phyloP scores from a whole-genome alignment of 495 filamentous ascomycete species.

The Xylaria castorea region DNA sequence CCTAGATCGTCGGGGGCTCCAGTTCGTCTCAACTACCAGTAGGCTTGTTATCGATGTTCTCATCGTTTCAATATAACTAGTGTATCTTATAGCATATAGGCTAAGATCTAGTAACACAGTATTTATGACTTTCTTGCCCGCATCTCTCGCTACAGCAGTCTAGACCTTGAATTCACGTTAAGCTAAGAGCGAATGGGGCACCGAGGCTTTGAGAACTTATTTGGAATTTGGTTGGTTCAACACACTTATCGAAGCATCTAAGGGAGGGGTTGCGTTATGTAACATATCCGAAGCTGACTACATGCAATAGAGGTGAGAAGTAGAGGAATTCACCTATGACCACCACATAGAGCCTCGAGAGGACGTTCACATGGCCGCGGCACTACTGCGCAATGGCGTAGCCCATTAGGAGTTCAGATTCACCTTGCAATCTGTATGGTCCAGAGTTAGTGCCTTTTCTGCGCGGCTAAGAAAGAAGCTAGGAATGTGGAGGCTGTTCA shows the following conservation, averaged over 20 bases:
- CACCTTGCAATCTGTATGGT: slow-evolving; percentile 51
- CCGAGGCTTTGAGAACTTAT: neutral
- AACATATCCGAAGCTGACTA: neutral
- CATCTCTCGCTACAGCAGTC: slow-evolving; percentile 4
- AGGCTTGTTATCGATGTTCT: neutral
- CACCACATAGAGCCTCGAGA: neutral
- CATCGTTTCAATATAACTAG: neutral
- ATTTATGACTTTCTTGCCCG: neutral
- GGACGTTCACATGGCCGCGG: neutral
- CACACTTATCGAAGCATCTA: neutral
- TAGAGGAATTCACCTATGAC: neutral
- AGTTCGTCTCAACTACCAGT: neutral
- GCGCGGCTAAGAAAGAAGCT: neutral
- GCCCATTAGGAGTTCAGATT: slow-evolving; percentile 43
- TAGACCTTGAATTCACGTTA: neutral
- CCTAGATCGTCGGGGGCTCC: neutral
- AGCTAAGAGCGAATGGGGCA: neutral
- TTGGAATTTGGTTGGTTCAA: neutral
- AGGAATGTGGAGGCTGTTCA: neutral
- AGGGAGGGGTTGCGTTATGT: neutral
- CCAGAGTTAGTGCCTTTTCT: slow-evolving; percentile 10
- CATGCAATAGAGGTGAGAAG: neutral
- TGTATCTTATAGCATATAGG: neutral
- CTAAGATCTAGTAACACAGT: neutral
- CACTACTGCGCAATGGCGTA: neutral